Conservation (phyloP, 208 protist species). For the Wallacemonas rigidus region DNA sequence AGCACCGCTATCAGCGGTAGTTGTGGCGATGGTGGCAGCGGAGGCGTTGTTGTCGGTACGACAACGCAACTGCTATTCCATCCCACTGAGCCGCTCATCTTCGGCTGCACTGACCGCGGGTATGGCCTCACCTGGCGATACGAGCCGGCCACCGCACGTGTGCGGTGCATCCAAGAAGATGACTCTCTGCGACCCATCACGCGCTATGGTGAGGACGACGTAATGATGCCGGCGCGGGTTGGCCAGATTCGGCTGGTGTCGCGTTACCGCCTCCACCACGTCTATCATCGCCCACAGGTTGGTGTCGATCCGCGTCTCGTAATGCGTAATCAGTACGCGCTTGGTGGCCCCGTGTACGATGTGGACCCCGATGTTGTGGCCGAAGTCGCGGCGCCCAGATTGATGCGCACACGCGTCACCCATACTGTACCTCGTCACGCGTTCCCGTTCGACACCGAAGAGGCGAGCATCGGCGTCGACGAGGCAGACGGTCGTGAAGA, state of each 20-base stretch:
- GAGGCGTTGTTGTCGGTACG: background rate
- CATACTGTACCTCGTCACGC: background rate
- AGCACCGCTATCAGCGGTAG: background rate
- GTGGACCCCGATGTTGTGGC: background rate
- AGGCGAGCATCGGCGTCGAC: no score
- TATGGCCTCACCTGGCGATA: conserved; percentile 68
- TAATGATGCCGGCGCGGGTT: background rate
- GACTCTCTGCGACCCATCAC: no score
- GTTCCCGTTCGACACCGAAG: no score
- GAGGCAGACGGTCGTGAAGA: no score
- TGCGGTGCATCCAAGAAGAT: no score
- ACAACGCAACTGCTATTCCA: conserved; percentile 52
- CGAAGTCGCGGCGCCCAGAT: background rate
- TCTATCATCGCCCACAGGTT: conserved; percentile 28
- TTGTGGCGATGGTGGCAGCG: background rate
- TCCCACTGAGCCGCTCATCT: conserved; percentile 48
- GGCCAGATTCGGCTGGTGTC: conserved; percentile 13
- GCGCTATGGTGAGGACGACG: background rate
- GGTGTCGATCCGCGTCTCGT: conserved; percentile 11
- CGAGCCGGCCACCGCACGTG: background rate
- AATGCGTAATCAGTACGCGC: conserved; percentile 3
- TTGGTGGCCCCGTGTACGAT: background rate
- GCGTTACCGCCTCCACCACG: conserved; percentile 18
- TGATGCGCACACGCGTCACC: background rate
- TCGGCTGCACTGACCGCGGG: conserved; percentile 57